Evolutionary conservation across 257 asterid genomes (phyloP), one percentile per base, ranked within the genome.

Genomic region (Lycium ferocissimum): DNA sequence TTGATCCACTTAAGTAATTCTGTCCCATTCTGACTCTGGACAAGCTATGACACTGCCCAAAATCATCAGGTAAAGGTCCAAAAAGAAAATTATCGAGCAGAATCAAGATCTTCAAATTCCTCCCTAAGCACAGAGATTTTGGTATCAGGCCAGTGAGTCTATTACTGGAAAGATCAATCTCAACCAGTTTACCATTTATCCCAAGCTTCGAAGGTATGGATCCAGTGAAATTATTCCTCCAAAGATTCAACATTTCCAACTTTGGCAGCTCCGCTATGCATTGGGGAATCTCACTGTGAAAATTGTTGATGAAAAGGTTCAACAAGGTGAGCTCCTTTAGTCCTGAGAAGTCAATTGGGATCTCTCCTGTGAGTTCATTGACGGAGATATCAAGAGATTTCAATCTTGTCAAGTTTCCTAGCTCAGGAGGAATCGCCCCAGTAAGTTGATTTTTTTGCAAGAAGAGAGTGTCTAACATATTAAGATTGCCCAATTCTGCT

Each of bases 191-290:
- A 51, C 92, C 90, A 40, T 85, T 89, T 40, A 61, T 75, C 80
- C 92, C 92, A 0, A 89, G 90, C 84, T 62, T 85, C 1, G 86
- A 53, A 72, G 92, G 92, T 8, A 89, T 86, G 0, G 84, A 86
- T 26, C 92, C 92, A 9, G 92, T 87, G 89, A 89, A 89, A 47
- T 88, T 88, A 69, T 89, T 89, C 65, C 83, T 58, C 92, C 92
- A 89, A 43, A 89, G 92, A 17, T 88, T 88, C 86, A 89, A 26
- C 40, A 83, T 85, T 80, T 87, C 82, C 83, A 89, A 45, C 35
- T 88, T 79, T 70, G 92, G 88, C 22, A 89, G 37, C 85, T 89
- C 85, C 63, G 88, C 89, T 22, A 88, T 65, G 54, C 84, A 86
- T 65, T 79, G 43, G 1, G 92, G 92, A 66, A 89, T 89, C 76